A percentile compares a stretch with the other conserved stretches of the same genome.
These are phyloP conservation scores for Detonula confervacea DNA, from an alignment of 352 stramenopile genomes.

Conservation along the genomic window DNA sequence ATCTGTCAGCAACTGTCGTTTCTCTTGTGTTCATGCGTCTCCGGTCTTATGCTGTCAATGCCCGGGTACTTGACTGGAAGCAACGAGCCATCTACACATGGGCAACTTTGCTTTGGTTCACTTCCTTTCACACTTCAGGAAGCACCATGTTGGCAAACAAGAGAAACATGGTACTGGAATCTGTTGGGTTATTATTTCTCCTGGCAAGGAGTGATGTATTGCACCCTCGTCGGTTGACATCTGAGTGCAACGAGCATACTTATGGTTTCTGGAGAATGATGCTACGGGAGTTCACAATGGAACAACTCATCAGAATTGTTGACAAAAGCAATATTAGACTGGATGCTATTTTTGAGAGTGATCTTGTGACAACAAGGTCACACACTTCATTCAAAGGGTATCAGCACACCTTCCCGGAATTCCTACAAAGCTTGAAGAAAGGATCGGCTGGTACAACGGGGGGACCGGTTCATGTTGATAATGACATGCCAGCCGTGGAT, in stretches of 20 bases:
- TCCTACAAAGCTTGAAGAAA: slow-evolving; percentile 6
- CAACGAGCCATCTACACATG: slow-evolving; percentile 9
- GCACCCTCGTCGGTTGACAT: background rate
- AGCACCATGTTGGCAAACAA: slow-evolving; percentile 25
- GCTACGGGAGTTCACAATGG: slow-evolving; percentile 22
- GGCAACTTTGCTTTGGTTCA: slow-evolving; percentile 2
- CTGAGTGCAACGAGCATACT: slow-evolving; percentile 16
- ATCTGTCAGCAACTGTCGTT: background rate
- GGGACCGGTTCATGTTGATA: slow-evolving; percentile 18
- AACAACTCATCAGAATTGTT: slow-evolving; percentile 20
- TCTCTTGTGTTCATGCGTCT: slow-evolving; percentile 3
- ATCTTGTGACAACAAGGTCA: background rate
- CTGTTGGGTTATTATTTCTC: slow-evolving; percentile 17
- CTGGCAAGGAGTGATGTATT: slow-evolving; percentile 13
- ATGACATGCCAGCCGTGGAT: background rate
- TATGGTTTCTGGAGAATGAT: slow-evolving; percentile 14
- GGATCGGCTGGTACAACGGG: background rate
- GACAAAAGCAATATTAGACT: slow-evolving; percentile 2
- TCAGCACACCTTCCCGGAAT: slow-evolving; percentile 4
- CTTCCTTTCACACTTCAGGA: slow-evolving; percentile 13
- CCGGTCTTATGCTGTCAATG: slow-evolving; percentile 13
- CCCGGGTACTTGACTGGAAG: background rate
- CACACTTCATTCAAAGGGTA: background rate
- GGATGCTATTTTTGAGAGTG: slow-evolving; percentile 10
- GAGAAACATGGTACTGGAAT: slow-evolving; percentile 23